Conservation (phyloP, 257 asterid species). For the Ehretia macrophylla region DNA sequence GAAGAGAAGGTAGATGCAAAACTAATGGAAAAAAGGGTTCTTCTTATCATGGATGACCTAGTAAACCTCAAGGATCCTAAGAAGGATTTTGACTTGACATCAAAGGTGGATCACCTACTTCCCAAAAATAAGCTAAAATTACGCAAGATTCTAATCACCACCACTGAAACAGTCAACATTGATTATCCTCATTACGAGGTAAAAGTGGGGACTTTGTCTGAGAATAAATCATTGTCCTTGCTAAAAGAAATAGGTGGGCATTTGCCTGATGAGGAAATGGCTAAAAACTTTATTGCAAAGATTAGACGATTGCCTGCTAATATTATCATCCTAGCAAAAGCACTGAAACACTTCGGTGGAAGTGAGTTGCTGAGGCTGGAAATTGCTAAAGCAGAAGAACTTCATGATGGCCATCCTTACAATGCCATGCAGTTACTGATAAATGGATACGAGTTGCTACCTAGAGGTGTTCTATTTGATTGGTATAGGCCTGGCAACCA, state of each 20-base stretch:
- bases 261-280: not conserved
- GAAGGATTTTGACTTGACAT: not conserved
- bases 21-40: slow-evolving; percentile 1
- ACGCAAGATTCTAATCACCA: slow-evolving; percentile 15
- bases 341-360: not conserved
- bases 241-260: not conserved
- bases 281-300: slow-evolving; percentile 2
- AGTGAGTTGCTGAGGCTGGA: not conserved
- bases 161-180: not conserved
- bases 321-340: slow-evolving; percentile 10
- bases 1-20: not conserved
- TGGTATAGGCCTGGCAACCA: slow-evolving; percentile 1
- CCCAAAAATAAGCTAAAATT: not conserved
- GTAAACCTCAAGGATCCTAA: not conserved
- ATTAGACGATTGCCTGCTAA: slow-evolving; percentile 4
- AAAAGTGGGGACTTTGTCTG: slow-evolving; percentile 16
- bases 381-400: slow-evolving; percentile 7
- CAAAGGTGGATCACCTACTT: not conserved
- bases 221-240: not conserved
- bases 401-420: not conserved
- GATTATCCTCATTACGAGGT: not conserved
- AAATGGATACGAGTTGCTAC: slow-evolving; percentile 1
- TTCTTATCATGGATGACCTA: slow-evolving; percentile 19
- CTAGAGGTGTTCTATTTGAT: slow-evolving; percentile 16
- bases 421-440: not conserved